These are phyloP conservation scores for Orbilia javanica DNA, from an alignment of 2,329 filamentous ascomycete species.

Conservation along the genomic window DNA sequence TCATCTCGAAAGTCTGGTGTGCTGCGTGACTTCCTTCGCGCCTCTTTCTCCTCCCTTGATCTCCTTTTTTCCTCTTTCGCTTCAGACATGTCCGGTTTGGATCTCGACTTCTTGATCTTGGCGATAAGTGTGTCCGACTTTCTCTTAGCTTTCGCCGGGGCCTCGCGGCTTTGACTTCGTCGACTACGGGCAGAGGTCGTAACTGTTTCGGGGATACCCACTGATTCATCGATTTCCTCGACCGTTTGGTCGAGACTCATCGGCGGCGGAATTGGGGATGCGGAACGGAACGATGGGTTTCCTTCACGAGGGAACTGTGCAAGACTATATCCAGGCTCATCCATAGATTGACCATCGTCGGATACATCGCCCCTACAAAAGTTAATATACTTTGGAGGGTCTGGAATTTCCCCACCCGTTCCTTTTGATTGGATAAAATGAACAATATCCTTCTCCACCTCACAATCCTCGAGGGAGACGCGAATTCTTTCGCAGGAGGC, in stretches of 20 bases:
- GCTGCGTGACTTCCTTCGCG: constrained; percentile 49
- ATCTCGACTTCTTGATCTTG: constrained; percentile 49
- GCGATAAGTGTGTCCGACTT: constrained; percentile 37
- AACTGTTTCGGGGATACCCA: constrained; percentile 36
- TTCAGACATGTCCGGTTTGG: constrained; percentile 45
- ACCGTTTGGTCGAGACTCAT: constrained; percentile 64
- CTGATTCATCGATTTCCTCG: constrained; percentile 47
- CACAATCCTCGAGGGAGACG: constrained; percentile 90
- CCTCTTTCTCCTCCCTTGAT: constrained; percentile 42
- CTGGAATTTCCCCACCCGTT: constrained; percentile 96
- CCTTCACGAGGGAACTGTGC: constrained; percentile 95
- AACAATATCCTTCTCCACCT: constrained; percentile 94
- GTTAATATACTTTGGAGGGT: constrained; percentile 98
- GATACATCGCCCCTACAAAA: constrained; percentile 89
- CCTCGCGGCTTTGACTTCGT: constrained; percentile 48
- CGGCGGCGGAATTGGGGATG: constrained; percentile 92
- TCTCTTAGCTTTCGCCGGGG: constrained; percentile 46
- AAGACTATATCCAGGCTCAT: constrained; percentile 91
- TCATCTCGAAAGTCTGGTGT: constrained; percentile 53
- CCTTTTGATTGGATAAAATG: constrained; percentile 88
- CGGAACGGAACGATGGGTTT: constrained; percentile 95
- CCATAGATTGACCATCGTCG: constrained; percentile 84
- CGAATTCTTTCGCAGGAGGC: constrained; percentile 96
- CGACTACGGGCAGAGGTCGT: constrained; percentile 47
- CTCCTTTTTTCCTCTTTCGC: constrained; percentile 43